Base-by-base conservation (phyloP, 345 rosid genomes). In the Zanthoxylum bungeanum region DNA sequence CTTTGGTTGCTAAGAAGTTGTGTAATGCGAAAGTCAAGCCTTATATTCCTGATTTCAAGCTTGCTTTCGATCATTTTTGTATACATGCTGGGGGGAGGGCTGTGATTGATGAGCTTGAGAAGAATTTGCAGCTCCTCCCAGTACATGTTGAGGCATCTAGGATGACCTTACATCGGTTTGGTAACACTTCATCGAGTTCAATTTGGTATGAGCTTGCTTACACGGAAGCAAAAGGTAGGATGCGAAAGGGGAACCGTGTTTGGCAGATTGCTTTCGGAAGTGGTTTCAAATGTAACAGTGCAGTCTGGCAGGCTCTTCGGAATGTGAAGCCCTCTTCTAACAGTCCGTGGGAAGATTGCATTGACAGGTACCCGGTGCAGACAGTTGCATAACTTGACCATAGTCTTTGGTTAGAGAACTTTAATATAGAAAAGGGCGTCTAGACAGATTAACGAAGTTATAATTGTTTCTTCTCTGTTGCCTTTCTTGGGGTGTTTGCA, bases 181-280 rank as follows among this genome's bases (percentile, higher is more conserved):
- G 98, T 14, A 93, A 93, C 89, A 93, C 97, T 14, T 89, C 97
- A 0, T 93, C 98, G 0, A 91, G 98, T 78, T 93, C 97, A 0
- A 93, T 93, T 8, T 93, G 98, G 98, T 93, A 93, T 34, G 98
- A 91, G 68, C 42, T 93, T 69, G 97, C 98, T 49, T 93, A 93
- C 69, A 92, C 72, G 0, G 97, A 92, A 64, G 93, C 93, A 17
- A 87, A 90, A 73, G 96, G 89, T 4, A 86, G 93, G 85, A 89
- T 90, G 86, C 79, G 79, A 53, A 90, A 78, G 85, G 93, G 96
- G n/a, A 80, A 90, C 73, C 75, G 97, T 0, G 86, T 92, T 73
- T 92, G 98, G 97, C 98, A 92, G 77, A 92, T 92, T 71, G 96
- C 98, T 21, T 92, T 88, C 42, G 96, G 97, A 33, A 89, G 93